A percentile compares a stretch with the other conserved stretches of the same genome.
Conservation (phyloP, 352 stramenopile species). For the Phytopythium sindhum region DNA sequence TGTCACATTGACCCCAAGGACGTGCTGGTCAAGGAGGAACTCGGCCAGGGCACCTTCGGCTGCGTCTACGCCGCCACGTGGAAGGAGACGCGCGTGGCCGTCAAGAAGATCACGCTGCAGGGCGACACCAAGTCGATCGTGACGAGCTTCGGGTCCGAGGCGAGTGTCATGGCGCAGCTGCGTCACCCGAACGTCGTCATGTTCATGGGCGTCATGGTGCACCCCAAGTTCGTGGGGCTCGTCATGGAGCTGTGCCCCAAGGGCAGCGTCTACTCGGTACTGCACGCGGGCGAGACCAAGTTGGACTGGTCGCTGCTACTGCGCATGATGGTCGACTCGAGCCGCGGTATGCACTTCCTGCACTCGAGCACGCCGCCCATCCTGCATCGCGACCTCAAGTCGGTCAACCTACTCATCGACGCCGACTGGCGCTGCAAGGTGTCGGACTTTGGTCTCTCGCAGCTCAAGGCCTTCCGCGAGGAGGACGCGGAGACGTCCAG, state of each 20-base stretch:
- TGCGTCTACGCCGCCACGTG: slow-evolving; percentile 72
- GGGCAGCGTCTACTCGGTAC: slow-evolving; percentile 79
- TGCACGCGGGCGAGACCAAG: slow-evolving; percentile 72
- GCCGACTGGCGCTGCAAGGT: slow-evolving; percentile 89
- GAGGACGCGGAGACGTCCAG: slow-evolving; percentile 30
- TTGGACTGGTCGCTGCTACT: slow-evolving; percentile 86
- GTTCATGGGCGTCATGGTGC: slow-evolving; percentile 89
- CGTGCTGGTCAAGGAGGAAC: slow-evolving; percentile 73
- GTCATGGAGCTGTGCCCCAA: slow-evolving; percentile 90
- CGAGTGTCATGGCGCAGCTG: slow-evolving; percentile 81
- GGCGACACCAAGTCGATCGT: slow-evolving; percentile 80
- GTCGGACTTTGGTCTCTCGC: slow-evolving; percentile 86
- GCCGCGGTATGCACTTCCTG: slow-evolving; percentile 88
- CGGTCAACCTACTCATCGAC: slow-evolving; percentile 87
- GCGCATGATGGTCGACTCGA: slow-evolving; percentile 86
- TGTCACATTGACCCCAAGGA: slow-evolving; percentile 84
- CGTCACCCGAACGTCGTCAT: slow-evolving; percentile 86
- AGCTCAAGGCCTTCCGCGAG: slow-evolving; percentile 74
- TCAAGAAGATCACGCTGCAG: slow-evolving; percentile 84
- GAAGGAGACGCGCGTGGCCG: slow-evolving; percentile 79
- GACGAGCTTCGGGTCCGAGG: slow-evolving; percentile 78
- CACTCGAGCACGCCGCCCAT: slow-evolving; percentile 87
- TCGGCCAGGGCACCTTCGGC: slow-evolving; percentile 75
- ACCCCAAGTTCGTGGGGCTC: slow-evolving; percentile 81
- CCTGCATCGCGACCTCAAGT: slow-evolving; percentile 89